These are phyloP conservation scores for Leptographium wingfieldii DNA, from an alignment of 2,329 filamentous ascomycete species.

Conservation along the genomic window DNA sequence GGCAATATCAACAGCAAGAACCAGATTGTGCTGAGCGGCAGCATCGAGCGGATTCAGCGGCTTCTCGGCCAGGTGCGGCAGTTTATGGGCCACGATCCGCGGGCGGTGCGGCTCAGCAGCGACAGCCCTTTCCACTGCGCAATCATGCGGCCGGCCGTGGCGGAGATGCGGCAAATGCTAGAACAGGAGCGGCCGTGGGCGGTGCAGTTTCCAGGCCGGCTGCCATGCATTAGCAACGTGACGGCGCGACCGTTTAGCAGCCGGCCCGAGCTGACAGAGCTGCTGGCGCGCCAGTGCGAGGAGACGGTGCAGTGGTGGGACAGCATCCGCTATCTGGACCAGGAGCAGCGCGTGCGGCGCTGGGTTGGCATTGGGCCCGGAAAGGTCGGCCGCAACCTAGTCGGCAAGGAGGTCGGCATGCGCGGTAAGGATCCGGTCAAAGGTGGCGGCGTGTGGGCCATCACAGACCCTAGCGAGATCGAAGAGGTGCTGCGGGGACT, in stretches of 20 bases:
- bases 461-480: slow-evolving; percentile 67
- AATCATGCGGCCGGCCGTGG: slow-evolving; percentile 76
- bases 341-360: slow-evolving; percentile 65
- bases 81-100: slow-evolving; percentile 82
- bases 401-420: slow-evolving; percentile 92
- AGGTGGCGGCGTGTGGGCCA: slow-evolving; percentile 85
- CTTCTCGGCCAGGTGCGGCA: slow-evolving; percentile 76
- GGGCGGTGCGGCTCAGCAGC: slow-evolving; percentile 74
- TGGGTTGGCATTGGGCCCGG: slow-evolving; percentile 92
- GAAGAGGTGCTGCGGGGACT: slow-evolving; percentile 54
- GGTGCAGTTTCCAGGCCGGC: slow-evolving; percentile 58
- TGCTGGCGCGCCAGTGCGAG: slow-evolving; percentile 70
- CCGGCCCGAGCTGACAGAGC: slow-evolving; percentile 61
- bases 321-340: slow-evolving; percentile 78
- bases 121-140: slow-evolving; percentile 87
- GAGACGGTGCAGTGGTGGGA: slow-evolving; percentile 95
- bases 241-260: slow-evolving; percentile 65
- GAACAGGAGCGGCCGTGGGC: slow-evolving; percentile 47
- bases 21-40: slow-evolving; percentile 88
- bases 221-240: slow-evolving; percentile 80
- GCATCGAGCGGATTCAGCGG: slow-evolving; percentile 67
- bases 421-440: slow-evolving; percentile 64
- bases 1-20: slow-evolving; percentile 95
- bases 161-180: slow-evolving; percentile 58
- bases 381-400: slow-evolving; percentile 84